These are phyloP conservation scores for Porcisia deanei DNA, from an alignment of 208 protist species.

Conservation along the genomic window DNA sequence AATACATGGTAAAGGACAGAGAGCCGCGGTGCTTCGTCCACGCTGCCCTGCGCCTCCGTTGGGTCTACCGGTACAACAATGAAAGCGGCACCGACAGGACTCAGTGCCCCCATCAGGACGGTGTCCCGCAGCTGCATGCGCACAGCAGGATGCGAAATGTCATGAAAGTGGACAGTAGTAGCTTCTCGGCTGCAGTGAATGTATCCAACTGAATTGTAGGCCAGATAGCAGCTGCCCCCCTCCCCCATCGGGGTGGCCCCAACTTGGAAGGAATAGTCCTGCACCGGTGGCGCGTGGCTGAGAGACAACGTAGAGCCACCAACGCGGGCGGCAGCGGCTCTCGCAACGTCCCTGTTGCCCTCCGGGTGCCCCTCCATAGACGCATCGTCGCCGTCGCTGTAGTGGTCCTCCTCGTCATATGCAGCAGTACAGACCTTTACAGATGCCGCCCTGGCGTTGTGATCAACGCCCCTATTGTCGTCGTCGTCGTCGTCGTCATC, in stretches of 20 bases:
- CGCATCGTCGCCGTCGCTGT: conserved; percentile 20
- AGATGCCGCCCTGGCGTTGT: not conserved
- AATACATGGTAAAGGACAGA: conserved; percentile 79
- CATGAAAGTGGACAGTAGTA: conserved; percentile 84
- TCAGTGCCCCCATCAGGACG: conserved; percentile 76
- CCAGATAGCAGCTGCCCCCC: conserved; percentile 80
- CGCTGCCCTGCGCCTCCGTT: conserved; percentile 36
- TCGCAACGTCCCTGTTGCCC: conserved; percentile 10
- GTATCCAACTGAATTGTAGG: conserved; percentile 86
- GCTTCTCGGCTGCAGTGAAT: conserved; percentile 61
- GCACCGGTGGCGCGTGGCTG: not conserved
- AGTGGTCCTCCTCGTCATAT: conserved; percentile 27
- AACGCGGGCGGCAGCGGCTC: not conserved
- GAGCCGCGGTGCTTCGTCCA: conserved; percentile 53
- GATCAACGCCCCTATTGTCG: conserved; percentile 9
- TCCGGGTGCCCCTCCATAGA: conserved; percentile 16
- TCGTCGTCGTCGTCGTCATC: conserved; percentile 34
- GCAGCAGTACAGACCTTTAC: not conserved
- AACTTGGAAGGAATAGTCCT: conserved; percentile 83
- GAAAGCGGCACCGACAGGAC: conserved; percentile 76
- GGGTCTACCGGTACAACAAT: conserved; percentile 40
- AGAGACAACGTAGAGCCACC: not conserved
- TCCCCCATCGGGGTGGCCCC: conserved; percentile 69
- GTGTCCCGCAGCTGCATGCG: conserved; percentile 58
- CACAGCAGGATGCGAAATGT: conserved; percentile 70